phyloP scores from a whole-genome alignment of 768 basidiomycete species.

The Porpolomopsis calyptriformis region DNA sequence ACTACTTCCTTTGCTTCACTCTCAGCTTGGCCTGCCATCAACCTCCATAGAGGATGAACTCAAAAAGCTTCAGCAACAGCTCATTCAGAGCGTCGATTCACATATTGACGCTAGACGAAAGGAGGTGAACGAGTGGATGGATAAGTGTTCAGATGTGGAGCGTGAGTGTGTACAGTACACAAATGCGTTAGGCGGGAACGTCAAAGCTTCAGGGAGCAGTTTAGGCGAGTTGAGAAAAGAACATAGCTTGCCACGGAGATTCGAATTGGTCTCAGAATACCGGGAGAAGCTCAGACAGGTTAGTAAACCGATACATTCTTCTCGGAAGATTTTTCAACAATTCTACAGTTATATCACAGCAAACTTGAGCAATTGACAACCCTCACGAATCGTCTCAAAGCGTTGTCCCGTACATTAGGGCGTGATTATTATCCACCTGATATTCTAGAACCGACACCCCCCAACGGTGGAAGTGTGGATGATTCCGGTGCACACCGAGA shows the following conservation, averaged over 20 bases:
- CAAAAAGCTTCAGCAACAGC: constrained; percentile 56
- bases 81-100: constrained; percentile 64
- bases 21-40: constrained; percentile 72
- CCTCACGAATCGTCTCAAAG: constrained; percentile 52
- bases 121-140: constrained; percentile 70
- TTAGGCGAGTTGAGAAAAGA: constrained; percentile 64
- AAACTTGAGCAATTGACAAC: constrained; percentile 69
- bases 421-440: constrained; percentile 48
- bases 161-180: constrained; percentile 55
- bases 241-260: constrained; percentile 60
- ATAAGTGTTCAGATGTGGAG: constrained; percentile 52
- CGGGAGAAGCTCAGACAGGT: constrained; percentile 78
- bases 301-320: constrained; percentile 17
- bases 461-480: constrained; percentile 32
- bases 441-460: constrained; percentile 37
- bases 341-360: constrained; percentile 53
- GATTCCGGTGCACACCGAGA: constrained; percentile 41
- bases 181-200: constrained; percentile 59
- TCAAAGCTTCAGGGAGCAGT: constrained; percentile 53
- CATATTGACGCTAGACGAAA: constrained; percentile 59
- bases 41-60: constrained; percentile 78
- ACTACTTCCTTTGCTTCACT: constrained; percentile 70
- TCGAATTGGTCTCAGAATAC: constrained; percentile 54
- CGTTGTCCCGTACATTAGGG: constrained; percentile 52
- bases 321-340: constrained; percentile 5